Evolutionary conservation across 139 green algal species (phyloP).

Genomic region (Nannochloris sp.): DNA sequence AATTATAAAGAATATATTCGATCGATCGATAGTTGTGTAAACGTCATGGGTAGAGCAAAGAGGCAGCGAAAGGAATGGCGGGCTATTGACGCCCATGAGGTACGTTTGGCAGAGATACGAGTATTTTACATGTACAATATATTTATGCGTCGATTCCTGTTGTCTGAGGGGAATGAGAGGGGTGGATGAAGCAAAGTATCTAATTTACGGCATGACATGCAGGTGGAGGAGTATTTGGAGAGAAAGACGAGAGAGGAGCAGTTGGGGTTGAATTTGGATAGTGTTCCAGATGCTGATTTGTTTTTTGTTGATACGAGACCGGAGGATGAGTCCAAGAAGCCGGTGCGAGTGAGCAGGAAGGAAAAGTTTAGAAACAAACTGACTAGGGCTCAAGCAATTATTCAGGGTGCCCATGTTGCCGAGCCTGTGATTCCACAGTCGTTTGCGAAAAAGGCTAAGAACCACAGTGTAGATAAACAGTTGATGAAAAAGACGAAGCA

Average conservation of each 20-base stretch:
- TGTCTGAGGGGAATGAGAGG: too few species aligned
- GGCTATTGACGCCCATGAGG: constrained; percentile 21
- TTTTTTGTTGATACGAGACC: constrained; percentile 52
- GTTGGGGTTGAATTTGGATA: constrained; percentile 34
- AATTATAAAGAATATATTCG: neutral
- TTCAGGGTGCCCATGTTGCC: constrained; percentile 12
- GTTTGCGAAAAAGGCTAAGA: neutral
- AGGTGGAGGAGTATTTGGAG: constrained; percentile 50
- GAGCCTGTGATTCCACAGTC: constrained; percentile 3
- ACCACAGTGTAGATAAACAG: neutral
- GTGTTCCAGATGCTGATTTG: constrained; percentile 53
- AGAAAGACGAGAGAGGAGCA: constrained; percentile 41
- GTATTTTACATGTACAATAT: neutral
- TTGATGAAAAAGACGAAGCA: neutral
- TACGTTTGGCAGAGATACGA: constrained; percentile 6
- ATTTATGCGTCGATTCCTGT: neutral
- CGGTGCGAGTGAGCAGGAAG: constrained; percentile 6
- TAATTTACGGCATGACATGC: neutral
- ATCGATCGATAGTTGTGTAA: too few species aligned
- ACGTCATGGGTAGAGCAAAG: constrained; percentile 18
- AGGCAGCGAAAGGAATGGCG: constrained; percentile 9
- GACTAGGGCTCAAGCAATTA: constrained; percentile 19
- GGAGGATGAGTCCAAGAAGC: constrained; percentile 5
- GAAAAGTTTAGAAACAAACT: constrained; percentile 10
- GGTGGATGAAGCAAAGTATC: too few species aligned